Evolutionary conservation across 306 rosid genomes (phyloP).

Genomic region (Casuarina cunninghamiana): DNA sequence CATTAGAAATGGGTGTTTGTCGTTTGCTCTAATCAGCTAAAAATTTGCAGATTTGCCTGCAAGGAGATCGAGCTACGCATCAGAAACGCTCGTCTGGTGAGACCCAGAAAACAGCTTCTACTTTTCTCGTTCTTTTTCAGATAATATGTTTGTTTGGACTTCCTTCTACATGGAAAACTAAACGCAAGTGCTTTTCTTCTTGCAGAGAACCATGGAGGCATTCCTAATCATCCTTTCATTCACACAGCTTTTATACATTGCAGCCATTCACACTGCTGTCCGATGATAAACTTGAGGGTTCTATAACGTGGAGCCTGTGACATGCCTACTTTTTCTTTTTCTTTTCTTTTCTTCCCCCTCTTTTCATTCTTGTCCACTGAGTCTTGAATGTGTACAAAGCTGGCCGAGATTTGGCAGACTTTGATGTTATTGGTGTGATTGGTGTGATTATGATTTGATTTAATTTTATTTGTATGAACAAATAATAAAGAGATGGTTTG

Average conservation of each 20-base stretch:
- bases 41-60: slow-evolving; percentile 71
- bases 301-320: slow-evolving; percentile 9
- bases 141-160: background rate
- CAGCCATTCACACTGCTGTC: slow-evolving; percentile 59
- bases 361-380: slow-evolving; percentile 5
- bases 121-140: background rate
- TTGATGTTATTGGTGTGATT: slow-evolving; percentile 35
- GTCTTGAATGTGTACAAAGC: slow-evolving; percentile 23
- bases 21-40: slow-evolving; percentile 18
- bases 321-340: background rate
- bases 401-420: slow-evolving; percentile 17
- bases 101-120: slow-evolving; percentile 14
- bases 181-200: slow-evolving; percentile 8
- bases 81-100: slow-evolving; percentile 85
- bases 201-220: slow-evolving; percentile 92
- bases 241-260: slow-evolving; percentile 80
- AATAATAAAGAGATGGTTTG: slow-evolving; percentile 20
- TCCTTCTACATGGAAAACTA: slow-evolving; percentile 1
- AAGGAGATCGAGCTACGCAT: slow-evolving; percentile 75
- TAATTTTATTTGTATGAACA: slow-evolving; percentile 34
- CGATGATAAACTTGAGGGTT: slow-evolving; percentile 31
- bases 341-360: background rate
- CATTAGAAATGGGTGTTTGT: background rate
- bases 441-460: slow-evolving; percentile 13
- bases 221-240: slow-evolving; percentile 87